Percentiles rank a stretch among this genome's conserved stretches.
phyloP scores from a whole-genome alignment of 495 filamentous ascomycete species.

The Geoglossum glabrum region DNA sequence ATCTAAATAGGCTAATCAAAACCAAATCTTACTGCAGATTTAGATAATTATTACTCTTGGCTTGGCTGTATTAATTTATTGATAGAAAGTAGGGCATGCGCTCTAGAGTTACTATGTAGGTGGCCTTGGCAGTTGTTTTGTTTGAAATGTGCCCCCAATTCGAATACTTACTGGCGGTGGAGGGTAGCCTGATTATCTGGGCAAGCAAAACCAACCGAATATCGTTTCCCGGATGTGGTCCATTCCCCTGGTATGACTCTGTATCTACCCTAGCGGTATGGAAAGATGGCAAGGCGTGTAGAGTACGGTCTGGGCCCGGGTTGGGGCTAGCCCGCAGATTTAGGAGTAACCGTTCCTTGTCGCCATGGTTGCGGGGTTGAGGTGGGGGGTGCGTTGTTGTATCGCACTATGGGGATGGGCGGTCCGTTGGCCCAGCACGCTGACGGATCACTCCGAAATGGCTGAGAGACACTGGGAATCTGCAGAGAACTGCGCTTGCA shows the following conservation, averaged over 20 bases:
- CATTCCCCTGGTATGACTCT: no score
- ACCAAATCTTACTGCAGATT: no score
- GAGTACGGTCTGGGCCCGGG: not conserved
- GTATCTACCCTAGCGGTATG: not conserved
- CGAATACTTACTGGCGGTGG: not conserved
- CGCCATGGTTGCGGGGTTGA: not conserved
- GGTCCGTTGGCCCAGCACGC: not conserved
- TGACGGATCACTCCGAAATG: not conserved
- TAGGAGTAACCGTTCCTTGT: not conserved
- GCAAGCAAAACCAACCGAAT: not conserved
- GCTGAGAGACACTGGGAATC: no score
- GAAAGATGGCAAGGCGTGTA: not conserved
- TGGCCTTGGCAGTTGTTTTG: not conserved
- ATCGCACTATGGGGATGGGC: not conserved
- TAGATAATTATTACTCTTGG: no score
- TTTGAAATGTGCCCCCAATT: not conserved
- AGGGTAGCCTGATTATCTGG: not conserved
- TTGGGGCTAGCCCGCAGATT: not conserved
- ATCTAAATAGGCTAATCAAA: no score
- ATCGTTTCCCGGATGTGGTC: not conserved
- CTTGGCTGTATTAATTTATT: no score
- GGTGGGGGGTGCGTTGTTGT: not conserved
- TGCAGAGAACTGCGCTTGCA: not conserved
- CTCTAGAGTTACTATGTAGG: not conserved
- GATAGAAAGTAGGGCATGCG: not conserved